These are phyloP conservation scores for Thyridium curvatum DNA, from an alignment of 2,329 filamentous ascomycete genomes.

Conservation along the genomic window DNA sequence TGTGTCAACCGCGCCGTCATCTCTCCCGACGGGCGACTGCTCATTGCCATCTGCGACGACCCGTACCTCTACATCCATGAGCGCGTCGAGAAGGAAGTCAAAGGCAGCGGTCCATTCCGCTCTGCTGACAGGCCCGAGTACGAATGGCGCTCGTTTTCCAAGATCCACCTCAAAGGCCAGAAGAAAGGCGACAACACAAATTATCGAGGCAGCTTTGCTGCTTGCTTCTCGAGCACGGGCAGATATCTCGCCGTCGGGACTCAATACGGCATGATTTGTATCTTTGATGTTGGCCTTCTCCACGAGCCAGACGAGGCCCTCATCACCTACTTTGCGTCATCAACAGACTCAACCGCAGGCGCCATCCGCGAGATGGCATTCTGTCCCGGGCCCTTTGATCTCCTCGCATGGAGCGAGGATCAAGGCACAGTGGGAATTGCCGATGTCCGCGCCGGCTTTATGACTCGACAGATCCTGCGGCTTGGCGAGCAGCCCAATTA, in stretches of 20 bases:
- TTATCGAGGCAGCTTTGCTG: slow-evolving; percentile 67
- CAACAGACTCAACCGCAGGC: slow-evolving; percentile 63
- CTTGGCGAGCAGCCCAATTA: slow-evolving; percentile 48
- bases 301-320: slow-evolving; percentile 45
- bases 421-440: slow-evolving; percentile 69
- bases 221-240: slow-evolving; percentile 68
- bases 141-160: slow-evolving; percentile 45
- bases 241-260: slow-evolving; percentile 69
- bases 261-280: slow-evolving; percentile 72
- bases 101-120: slow-evolving; percentile 12
- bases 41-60: slow-evolving; percentile 83
- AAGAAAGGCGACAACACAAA: slow-evolving; percentile 45
- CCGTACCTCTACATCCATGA: slow-evolving; percentile 80
- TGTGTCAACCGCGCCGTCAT: slow-evolving; percentile 93
- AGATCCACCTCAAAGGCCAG: slow-evolving; percentile 53
- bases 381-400: slow-evolving; percentile 80
- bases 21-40: slow-evolving; percentile 75
- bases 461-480: slow-evolving; percentile 61
- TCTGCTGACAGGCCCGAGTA: slow-evolving; percentile 22
- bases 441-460: slow-evolving; percentile 62
- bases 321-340: slow-evolving; percentile 71
- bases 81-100: slow-evolving; percentile 33
- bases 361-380: slow-evolving; percentile 90
- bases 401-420: slow-evolving; percentile 92
- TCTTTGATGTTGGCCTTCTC: slow-evolving; percentile 57